These are phyloP conservation scores for Aspergillus awamori DNA, from an alignment of 2,329 filamentous ascomycete genomes.

Conservation along the genomic window DNA sequence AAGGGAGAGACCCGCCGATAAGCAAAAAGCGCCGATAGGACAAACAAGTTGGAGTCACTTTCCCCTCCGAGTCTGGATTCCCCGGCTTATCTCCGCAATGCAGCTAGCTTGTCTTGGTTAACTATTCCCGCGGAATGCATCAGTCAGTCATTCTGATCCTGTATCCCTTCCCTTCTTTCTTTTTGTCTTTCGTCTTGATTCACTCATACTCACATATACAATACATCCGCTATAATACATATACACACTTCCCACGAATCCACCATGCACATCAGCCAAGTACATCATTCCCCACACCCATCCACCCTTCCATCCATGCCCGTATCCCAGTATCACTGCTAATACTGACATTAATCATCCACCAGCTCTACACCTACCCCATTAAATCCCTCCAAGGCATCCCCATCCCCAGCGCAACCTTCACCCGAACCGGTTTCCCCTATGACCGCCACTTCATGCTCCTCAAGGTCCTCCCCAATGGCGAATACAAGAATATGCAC, in stretches of 20 bases:
- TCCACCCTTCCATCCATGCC: not conserved
- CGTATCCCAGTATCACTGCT: not conserved
- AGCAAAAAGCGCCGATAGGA: not conserved
- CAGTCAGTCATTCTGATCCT: not conserved
- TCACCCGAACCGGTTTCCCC: constrained; percentile 62
- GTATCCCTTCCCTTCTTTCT: not conserved
- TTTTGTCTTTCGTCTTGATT: constrained; percentile 10
- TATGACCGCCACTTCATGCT: constrained; percentile 75
- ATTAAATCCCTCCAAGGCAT: constrained; percentile 72
- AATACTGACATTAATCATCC: not conserved
- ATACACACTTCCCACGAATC: not conserved
- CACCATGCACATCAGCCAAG: constrained; percentile 40
- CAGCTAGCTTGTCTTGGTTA: not conserved
- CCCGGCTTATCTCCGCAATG: constrained; percentile 2
- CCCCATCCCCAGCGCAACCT: constrained; percentile 54
- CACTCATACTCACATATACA: constrained; percentile 21
- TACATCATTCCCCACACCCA: constrained; percentile 20
- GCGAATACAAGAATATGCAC: constrained; percentile 58
- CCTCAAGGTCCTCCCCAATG: constrained; percentile 51
- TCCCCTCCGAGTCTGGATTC: not conserved
- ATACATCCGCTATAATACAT: constrained; percentile 4
- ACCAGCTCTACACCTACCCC: constrained; percentile 70
- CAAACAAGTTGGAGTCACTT: not conserved
- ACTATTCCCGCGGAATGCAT: no score
- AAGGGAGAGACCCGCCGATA: not conserved